A percentile compares a stretch with the other conserved stretches of the same genome.
Conservation (phyloP, 2,329 filamentous ascomycete species). For the Epichloe elymi region DNA sequence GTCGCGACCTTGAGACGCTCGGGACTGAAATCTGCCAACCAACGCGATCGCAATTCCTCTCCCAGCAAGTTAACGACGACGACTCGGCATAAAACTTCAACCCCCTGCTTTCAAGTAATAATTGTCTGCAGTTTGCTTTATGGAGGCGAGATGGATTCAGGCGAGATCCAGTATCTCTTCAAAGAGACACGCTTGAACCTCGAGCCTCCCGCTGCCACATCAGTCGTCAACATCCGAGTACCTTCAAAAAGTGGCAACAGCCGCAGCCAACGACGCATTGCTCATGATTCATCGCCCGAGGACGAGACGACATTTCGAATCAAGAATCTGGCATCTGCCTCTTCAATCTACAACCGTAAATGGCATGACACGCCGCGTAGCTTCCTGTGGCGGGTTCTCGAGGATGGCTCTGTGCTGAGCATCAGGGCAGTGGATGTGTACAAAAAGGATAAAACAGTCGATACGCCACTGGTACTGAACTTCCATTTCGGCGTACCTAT, state of each 20-base stretch:
- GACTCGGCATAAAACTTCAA: background rate
- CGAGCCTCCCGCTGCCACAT: slow-evolving; percentile 56
- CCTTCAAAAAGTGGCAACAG: slow-evolving; percentile 38
- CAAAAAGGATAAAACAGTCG: slow-evolving; percentile 49
- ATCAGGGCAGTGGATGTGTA: slow-evolving; percentile 72
- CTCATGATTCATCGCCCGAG: slow-evolving; percentile 30
- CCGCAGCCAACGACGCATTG: slow-evolving; percentile 27
- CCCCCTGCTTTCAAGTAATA: background rate
- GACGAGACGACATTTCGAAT: slow-evolving; percentile 64
- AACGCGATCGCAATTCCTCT: slow-evolving; percentile 16
- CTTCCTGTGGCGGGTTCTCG: slow-evolving; percentile 83
- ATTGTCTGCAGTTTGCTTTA: slow-evolving; percentile 20
- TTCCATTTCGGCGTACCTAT: slow-evolving; percentile 66
- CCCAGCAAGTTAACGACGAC: slow-evolving; percentile 9
- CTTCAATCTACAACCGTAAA: slow-evolving; percentile 74
- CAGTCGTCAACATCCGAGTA: slow-evolving; percentile 58
- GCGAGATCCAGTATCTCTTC: slow-evolving; percentile 55
- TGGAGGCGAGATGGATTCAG: slow-evolving; percentile 57
- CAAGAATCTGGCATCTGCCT: slow-evolving; percentile 61
- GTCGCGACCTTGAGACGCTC: slow-evolving; percentile 14
- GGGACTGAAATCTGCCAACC: slow-evolving; percentile 19
- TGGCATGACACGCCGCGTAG: slow-evolving; percentile 64
- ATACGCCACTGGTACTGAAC: slow-evolving; percentile 63
- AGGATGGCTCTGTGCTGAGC: slow-evolving; percentile 68
- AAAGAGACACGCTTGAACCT: slow-evolving; percentile 80